Percentiles rank a stretch among this genome's conserved stretches.
phyloP scores from a whole-genome alignment of 257 asterid genomes.

The Cinchona pubescens region DNA sequence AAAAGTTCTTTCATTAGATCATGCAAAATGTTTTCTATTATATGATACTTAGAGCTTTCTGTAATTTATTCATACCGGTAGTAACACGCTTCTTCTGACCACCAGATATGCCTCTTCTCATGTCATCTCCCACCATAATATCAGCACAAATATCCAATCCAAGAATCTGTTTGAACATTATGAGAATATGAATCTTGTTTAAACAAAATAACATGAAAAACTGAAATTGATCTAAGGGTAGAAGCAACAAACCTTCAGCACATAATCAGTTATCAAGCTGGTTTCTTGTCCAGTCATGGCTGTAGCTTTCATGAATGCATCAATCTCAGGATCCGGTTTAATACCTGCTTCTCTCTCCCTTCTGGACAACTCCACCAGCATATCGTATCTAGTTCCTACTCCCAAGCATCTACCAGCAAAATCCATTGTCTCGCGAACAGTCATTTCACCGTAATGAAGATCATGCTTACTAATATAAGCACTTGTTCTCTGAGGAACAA shows the following conservation, averaged over 20 bases:
- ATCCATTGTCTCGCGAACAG: conserved; percentile 86
- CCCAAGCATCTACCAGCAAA: conserved; percentile 91
- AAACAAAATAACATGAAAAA: neutral
- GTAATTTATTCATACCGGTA: conserved; percentile 45
- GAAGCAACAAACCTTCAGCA: conserved; percentile 58
- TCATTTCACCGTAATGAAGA: conserved; percentile 92
- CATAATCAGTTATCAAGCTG: conserved; percentile 78
- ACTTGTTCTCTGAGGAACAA: conserved; percentile 80
- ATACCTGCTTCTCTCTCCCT: conserved; percentile 55
- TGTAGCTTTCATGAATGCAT: conserved; percentile 77
- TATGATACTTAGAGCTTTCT: neutral
- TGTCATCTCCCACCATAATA: conserved; percentile 87
- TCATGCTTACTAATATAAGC: conserved; percentile 90
- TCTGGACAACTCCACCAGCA: conserved; percentile 62
- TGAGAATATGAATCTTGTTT: neutral
- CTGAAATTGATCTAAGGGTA: neutral
- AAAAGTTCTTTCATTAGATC: neutral
- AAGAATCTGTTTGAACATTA: conserved; percentile 50
- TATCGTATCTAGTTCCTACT: conserved; percentile 77
- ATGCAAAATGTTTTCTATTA: neutral
- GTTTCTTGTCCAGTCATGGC: conserved; percentile 72
- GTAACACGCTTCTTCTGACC: conserved; percentile 91
- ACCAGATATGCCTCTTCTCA: conserved; percentile 94
- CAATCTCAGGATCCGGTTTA: conserved; percentile 66
- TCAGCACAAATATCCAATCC: conserved; percentile 90